Evolutionary conservation across 371 early-diverging fungal genomes (phyloP).

Genomic region (Mortierella sp.): DNA sequence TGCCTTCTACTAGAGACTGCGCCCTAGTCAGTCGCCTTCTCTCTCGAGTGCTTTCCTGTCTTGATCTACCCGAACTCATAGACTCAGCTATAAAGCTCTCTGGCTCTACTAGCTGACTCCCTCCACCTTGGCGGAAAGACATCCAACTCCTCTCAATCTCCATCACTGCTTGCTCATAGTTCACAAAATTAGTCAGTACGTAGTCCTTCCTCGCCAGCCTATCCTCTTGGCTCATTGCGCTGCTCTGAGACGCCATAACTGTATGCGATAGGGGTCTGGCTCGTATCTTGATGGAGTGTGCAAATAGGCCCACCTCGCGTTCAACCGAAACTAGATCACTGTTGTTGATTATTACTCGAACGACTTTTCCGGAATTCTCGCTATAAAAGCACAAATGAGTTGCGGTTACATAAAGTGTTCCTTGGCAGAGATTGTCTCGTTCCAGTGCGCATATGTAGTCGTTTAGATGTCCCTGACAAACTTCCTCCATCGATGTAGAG

Average conservation of each 20-base stretch:
- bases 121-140: not conserved
- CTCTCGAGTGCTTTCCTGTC: not conserved
- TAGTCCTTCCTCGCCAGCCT: not conserved
- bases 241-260: not conserved
- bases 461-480: not conserved
- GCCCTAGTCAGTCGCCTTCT: not conserved
- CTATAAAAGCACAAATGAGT: slow-evolving; percentile 59
- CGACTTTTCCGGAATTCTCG: slow-evolving; percentile 55
- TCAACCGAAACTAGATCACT: not conserved
- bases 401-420: slow-evolving; percentile 54
- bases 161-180: slow-evolving; percentile 14
- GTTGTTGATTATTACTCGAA: not conserved
- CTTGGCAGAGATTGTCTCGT: not conserved
- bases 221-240: not conserved
- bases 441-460: not conserved
- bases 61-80: not conserved
- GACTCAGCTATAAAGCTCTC: not conserved
- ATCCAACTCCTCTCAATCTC: slow-evolving; percentile 16
- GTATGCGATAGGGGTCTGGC: not conserved
- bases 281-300: not conserved
- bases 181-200: slow-evolving; percentile 16
- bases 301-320: no score
- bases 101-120: not conserved
- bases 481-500: not conserved
- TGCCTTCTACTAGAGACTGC: not conserved